Percentiles rank a stretch among this genome's conserved stretches.
Evolutionary conservation across 805 yeast species (phyloP).

Genomic region (Candida caryicola): DNA sequence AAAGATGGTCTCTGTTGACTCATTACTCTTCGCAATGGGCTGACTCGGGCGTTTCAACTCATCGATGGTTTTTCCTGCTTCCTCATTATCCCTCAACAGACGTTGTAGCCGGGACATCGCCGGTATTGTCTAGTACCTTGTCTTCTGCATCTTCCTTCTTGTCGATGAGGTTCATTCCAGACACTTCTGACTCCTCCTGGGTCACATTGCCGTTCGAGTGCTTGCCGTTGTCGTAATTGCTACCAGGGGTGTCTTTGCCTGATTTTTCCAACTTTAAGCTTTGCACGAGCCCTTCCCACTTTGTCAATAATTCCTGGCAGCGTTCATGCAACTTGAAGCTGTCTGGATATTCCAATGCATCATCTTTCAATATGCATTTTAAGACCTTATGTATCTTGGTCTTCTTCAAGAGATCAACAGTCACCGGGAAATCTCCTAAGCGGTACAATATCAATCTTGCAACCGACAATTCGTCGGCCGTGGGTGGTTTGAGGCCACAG

Average conservation of each 20-base stretch:
- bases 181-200: slow-evolving; percentile 14
- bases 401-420: slow-evolving; percentile 35
- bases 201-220: slow-evolving; percentile 7
- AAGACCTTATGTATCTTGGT: slow-evolving; percentile 54
- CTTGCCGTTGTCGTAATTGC: background rate
- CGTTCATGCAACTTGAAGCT: slow-evolving; percentile 47
- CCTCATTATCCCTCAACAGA: slow-evolving; percentile 5
- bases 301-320: slow-evolving; percentile 36
- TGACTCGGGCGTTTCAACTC: no score
- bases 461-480: slow-evolving; percentile 42
- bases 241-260: slow-evolving; percentile 2
- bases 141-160: slow-evolving; percentile 7
- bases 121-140: slow-evolving; percentile 2
- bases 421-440: slow-evolving; percentile 43
- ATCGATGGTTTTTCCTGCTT: background rate
- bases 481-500: slow-evolving; percentile 34
- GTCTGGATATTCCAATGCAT: slow-evolving; percentile 39
- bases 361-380: slow-evolving; percentile 44
- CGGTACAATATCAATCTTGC: slow-evolving; percentile 40
- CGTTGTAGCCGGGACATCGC: slow-evolving; percentile 11
- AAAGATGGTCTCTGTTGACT: no score
- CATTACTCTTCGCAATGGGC: no score
- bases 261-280: slow-evolving; percentile 33
- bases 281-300: slow-evolving; percentile 42
- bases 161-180: slow-evolving; percentile 9